A percentile compares a stretch with the other conserved stretches of the same genome.
These are phyloP conservation scores for Lentinula novae-zelandiae DNA, from an alignment of 1,284 basidiomycete species.

Conservation along the genomic window DNA sequence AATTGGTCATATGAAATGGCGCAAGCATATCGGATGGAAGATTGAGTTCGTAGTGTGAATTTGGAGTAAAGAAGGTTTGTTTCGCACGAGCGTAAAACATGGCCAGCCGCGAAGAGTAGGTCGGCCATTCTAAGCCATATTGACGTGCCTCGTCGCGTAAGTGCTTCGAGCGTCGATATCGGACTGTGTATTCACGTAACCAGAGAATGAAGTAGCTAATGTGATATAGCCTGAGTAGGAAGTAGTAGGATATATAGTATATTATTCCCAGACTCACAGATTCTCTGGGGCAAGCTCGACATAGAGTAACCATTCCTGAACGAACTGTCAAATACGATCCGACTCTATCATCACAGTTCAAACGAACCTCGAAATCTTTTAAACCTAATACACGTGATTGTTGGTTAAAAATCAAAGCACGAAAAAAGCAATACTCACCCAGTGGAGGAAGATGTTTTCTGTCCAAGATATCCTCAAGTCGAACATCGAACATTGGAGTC, in stretches of 20 bases:
- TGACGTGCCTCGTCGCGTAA: constrained; percentile 28
- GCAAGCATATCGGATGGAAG: constrained; percentile 62
- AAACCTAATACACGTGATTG: constrained; percentile 35
- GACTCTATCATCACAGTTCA: not conserved
- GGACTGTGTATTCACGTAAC: constrained; percentile 61
- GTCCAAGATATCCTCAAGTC: constrained; percentile 65
- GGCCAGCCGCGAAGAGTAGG: constrained; percentile 51
- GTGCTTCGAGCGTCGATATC: constrained; percentile 45
- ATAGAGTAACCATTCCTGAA: constrained; percentile 68
- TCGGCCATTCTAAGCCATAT: constrained; percentile 30
- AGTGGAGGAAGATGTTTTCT: constrained; percentile 71
- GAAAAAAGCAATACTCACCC: constrained; percentile 29
- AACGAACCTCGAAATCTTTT: constrained; percentile 64
- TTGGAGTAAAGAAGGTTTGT: constrained; percentile 71
- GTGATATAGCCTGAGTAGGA: not conserved
- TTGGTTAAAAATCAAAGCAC: not conserved
- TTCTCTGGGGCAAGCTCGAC: constrained; percentile 69
- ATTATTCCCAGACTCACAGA: constrained; percentile 39
- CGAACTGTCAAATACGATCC: constrained; percentile 2
- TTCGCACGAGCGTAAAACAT: constrained; percentile 74
- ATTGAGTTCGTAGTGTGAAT: constrained; percentile 65
- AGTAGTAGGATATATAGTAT: not conserved
- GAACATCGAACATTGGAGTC: constrained; percentile 56
- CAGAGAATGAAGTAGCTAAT: constrained; percentile 70
- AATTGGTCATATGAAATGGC: constrained; percentile 49